Evolutionary conservation across 163 green algal genomes (phyloP), one percentile per base, ranked within the genome.

Genomic region (Chlamydomonas reinhardtii): DNA sequence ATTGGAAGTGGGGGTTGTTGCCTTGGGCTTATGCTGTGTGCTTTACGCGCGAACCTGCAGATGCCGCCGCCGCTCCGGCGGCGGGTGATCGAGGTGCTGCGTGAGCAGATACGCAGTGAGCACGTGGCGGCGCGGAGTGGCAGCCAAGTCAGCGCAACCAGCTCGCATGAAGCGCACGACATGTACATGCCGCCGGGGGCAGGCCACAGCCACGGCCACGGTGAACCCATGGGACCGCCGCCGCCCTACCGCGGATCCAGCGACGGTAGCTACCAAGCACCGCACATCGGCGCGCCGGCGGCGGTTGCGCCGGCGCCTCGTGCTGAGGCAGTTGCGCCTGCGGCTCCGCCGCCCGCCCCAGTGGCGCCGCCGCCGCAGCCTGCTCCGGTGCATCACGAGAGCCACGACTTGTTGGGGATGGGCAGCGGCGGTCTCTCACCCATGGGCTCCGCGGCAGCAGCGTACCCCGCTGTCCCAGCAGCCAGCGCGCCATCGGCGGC

Each of bases 321-420:
- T 2, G 2, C 66, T n/a, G n/a, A 43, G 48, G 35, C 8, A 39
- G 14, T 43, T 12, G 31, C 73, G 61, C 62, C 82, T 0, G 5
- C 62, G 27, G 16, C 11, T 27, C 34, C 37, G 52, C 29, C 71
- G 9, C 29, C 72, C 43, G 37, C 82, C 20, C 25, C 80, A 54
- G 27, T 11, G 19, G 25, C 43, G 6, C 39, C 76, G 25, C 39
- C 62, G 59, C 39, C 39, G 39, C 64, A 62, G 3, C 35, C 62
- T 0, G 62, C 62, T 29, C 37, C 76, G 16, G 34, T 35, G 14
- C 65, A 73, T 29, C 81, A 89, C 2, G 92, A 94, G 12, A 56
- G 73, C 29, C 85, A 87, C 6, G 92, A 94, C 69, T 64, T 94
- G 8, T 77, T 94, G 17, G 90, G 89, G 39, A 84, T 93, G 59